Evolutionary conservation across 208 protist genomes (phyloP).

Genomic region (Acanthamoeba quina): DNA sequence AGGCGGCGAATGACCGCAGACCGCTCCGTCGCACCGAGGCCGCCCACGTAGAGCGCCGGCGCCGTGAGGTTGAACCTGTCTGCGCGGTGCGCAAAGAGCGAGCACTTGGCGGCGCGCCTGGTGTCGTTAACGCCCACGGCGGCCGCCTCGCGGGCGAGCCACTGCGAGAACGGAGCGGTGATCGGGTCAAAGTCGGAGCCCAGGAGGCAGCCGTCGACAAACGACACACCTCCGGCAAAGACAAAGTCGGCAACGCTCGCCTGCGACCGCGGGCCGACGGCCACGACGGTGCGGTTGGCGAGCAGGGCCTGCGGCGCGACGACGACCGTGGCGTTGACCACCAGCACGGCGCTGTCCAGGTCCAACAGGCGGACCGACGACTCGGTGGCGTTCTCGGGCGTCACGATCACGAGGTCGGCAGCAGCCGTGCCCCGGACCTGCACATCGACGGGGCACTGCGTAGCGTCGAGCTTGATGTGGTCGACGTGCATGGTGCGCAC

Average conservation of each 20-base stretch:
- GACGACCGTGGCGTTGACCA: conserved; percentile 45
- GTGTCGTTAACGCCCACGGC: background rate
- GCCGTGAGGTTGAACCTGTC: background rate
- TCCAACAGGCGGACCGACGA: background rate
- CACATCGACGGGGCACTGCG: background rate
- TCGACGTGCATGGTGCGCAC: background rate
- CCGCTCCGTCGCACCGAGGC: background rate
- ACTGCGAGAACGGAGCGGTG: background rate
- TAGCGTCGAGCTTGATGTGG: background rate
- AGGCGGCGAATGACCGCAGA: conserved; percentile 8
- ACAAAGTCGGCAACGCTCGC: background rate
- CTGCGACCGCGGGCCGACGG: background rate
- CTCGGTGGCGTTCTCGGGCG: background rate
- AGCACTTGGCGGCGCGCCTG: background rate
- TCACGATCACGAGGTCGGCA: conserved; percentile 16
- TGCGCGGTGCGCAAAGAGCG: background rate
- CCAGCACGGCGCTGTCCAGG: conserved; percentile 17
- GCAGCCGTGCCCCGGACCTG: background rate
- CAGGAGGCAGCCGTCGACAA: conserved; percentile 45
- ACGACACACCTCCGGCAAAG: background rate
- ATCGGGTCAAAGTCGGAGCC: background rate
- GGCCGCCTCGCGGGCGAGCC: conserved; percentile 1
- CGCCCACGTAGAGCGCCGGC: background rate
- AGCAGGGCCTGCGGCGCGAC: background rate
- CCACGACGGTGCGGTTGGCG: conserved; percentile 28